Evolutionary conservation across 73 alveolate species (phyloP), one percentile per base, ranked within the genome.

Genomic region (Uronychia setigera): DNA sequence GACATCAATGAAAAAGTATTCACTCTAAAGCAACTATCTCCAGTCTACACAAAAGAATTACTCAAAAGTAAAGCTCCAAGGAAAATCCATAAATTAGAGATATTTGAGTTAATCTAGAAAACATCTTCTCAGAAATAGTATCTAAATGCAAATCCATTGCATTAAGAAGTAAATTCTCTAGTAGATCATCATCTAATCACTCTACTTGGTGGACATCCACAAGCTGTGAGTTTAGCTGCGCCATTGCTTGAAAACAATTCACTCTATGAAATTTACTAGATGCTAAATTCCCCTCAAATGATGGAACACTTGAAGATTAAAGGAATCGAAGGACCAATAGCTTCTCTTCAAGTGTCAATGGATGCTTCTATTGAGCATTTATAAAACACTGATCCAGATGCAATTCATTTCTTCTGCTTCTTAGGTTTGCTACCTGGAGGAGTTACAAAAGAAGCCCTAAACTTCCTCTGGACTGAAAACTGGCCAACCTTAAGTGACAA

Each of bases 361-460:
- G 89, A 82, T 27, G 83, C 60, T 26, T 74, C 35, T n/a, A 79
- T 82, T 9, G 32, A 28, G 46, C 60, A 58, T 46, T 82, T 58
- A 26, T 74, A 35, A 35, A 33, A 60, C 11, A 27, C 80, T 0
- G 86, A 85, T 57, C 34, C 57, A 0, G 78, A 85, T 26, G 90
- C 93, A 30, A 26, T 80, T 0, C 19, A 80, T 11, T 58, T 90
- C 79, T 90, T 90, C 82, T 77, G 60, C 26, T 59, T 90, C 33
- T 57, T 90, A 32, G 95, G 95, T 19, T 80, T 90, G 80, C 85
- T 90, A 13, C 95, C 95, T 26, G 91, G 92, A 26, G 95, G 95
- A 5, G 59, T 85, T 35, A 74, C 31, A 1, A 76, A 74, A 9
- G 78, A 60, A 5, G 93, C 5, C 67, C 35, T 74, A 0, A 32